Percentiles rank a stretch among this genome's conserved stretches.
phyloP scores from a whole-genome alignment of 148 eudicot species.

The Arbutus unedo region DNA sequence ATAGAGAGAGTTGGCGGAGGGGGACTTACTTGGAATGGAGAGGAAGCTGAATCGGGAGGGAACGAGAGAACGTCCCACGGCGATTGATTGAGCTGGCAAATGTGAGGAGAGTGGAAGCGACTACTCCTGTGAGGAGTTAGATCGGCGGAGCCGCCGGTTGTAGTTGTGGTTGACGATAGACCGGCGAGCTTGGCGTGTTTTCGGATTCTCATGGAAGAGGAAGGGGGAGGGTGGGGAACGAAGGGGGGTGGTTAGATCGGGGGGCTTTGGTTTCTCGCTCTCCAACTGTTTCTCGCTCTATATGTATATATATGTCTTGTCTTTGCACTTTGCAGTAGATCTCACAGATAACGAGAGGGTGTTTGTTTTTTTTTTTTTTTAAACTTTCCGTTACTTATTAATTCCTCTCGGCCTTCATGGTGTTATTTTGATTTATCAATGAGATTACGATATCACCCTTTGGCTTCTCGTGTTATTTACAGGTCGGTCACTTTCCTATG shows the following conservation, averaged over 20 bases:
- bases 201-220: slow-evolving; percentile 18
- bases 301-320: background rate
- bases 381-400: background rate
- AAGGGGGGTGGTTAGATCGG: background rate
- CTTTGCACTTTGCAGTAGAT: slow-evolving; percentile 13
- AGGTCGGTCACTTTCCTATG: background rate
- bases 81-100: slow-evolving; percentile 38
- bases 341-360: slow-evolving; percentile 13
- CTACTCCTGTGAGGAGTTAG: background rate
- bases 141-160: background rate
- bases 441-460: slow-evolving; percentile 2
- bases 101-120: background rate
- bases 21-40: slow-evolving; percentile 21
- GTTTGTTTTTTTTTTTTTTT: slow-evolving; percentile 5
- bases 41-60: slow-evolving; percentile 23
- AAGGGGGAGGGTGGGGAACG: background rate
- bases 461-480: background rate
- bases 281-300: background rate
- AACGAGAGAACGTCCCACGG: slow-evolving; percentile 44
- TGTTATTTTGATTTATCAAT: background rate
- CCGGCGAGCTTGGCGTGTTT: slow-evolving; percentile 19
- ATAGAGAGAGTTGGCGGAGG: background rate
- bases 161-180: no score
- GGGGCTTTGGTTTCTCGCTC: background rate
- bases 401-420: background rate